phyloP scores from a whole-genome alignment of 2,329 filamentous ascomycete genomes.

The Talaromyces sp. region DNA sequence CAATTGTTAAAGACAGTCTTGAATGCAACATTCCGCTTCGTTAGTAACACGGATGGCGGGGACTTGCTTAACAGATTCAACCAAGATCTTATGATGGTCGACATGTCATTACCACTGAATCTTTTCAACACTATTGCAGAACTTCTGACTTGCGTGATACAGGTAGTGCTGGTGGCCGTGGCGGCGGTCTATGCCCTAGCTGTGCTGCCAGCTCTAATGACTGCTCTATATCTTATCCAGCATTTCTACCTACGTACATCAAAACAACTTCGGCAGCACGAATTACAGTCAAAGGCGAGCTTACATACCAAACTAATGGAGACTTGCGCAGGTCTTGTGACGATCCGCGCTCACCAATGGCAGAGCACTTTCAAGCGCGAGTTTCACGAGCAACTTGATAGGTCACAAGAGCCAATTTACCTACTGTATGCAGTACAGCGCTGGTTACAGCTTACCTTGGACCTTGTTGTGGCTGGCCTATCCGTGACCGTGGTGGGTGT shows the following conservation, averaged over 20 bases:
- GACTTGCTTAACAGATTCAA: slow-evolving; percentile 7
- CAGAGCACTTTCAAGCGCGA: slow-evolving; percentile 41
- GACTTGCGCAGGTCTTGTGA: slow-evolving; percentile 52
- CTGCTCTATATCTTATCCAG: slow-evolving; percentile 41
- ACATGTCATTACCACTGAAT: slow-evolving; percentile 41
- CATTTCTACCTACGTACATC: slow-evolving; percentile 59
- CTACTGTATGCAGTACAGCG: slow-evolving; percentile 4
- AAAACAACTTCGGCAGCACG: slow-evolving; percentile 56
- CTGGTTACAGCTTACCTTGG: not conserved
- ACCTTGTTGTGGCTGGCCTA: slow-evolving; percentile 1
- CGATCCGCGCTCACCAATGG: slow-evolving; percentile 57
- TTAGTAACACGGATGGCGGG: not conserved
- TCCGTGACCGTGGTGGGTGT: slow-evolving; percentile 1
- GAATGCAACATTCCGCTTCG: slow-evolving; percentile 1
- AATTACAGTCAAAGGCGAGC: slow-evolving; percentile 59
- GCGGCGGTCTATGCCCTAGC: slow-evolving; percentile 52
- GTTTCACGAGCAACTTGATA: slow-evolving; percentile 41
- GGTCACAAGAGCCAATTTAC: slow-evolving; percentile 6
- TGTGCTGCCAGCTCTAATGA: slow-evolving; percentile 45
- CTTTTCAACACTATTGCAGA: not conserved
- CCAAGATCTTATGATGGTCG: slow-evolving; percentile 43
- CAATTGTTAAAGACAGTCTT: slow-evolving; percentile 3
- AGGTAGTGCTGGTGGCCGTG: slow-evolving; percentile 47
- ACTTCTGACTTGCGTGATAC: slow-evolving; percentile 40
- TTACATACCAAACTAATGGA: slow-evolving; percentile 58